Percentiles rank a stretch among this genome's conserved stretches.
Conservation (phyloP, 129 eudicot species). For the Centella asiatica region DNA sequence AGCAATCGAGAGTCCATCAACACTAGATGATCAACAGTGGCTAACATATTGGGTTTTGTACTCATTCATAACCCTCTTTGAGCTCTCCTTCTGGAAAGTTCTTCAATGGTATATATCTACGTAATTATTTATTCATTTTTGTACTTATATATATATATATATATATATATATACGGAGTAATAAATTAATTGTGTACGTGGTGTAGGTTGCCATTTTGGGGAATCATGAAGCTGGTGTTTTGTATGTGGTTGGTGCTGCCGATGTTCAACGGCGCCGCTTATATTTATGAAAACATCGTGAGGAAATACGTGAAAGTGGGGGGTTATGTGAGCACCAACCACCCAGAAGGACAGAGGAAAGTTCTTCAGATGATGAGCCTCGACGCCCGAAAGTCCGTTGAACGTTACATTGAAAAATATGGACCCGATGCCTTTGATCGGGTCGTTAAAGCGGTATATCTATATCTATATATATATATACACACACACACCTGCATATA, state of each 20-base stretch:
- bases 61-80: constrained; percentile 77
- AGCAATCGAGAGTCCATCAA: constrained; percentile 83
- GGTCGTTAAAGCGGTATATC: constrained; percentile 75
- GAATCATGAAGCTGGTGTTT: constrained; percentile 72
- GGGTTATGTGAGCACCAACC: constrained; percentile 44
- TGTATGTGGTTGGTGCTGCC: constrained; percentile 97
- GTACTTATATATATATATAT: not conserved
- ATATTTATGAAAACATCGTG: constrained; percentile 63
- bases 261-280: constrained; percentile 87
- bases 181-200: not conserved
- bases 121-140: too few species aligned
- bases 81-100: constrained; percentile 87
- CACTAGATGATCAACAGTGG: constrained; percentile 95
- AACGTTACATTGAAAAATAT: constrained; percentile 67
- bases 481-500: not conserved
- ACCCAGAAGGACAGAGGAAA: constrained; percentile 66
- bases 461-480: not conserved
- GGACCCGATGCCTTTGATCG: constrained; percentile 91
- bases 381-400: constrained; percentile 83
- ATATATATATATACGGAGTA: not conserved
- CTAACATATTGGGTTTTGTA: constrained; percentile 93
- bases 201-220: constrained; percentile 91
- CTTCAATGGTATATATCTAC: constrained; percentile 67
- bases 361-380: constrained; percentile 97
- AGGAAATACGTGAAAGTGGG: constrained; percentile 71